Evolutionary conservation across 2,329 filamentous ascomycete genomes (phyloP), one percentile per base, ranked within the genome.

Genomic region (Penicillium sclerotigenum): DNA sequence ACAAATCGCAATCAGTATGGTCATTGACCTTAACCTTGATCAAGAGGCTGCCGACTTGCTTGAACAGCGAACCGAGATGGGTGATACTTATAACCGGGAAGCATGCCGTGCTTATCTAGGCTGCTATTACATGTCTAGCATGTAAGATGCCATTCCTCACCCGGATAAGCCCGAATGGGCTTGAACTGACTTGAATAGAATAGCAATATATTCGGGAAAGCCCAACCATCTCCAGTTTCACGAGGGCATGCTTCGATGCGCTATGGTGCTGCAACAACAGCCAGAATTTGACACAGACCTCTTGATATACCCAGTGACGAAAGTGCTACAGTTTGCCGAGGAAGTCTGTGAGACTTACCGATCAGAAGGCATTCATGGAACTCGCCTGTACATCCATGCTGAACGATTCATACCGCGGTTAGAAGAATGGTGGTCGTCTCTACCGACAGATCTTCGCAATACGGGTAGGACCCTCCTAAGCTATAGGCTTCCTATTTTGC

Each of bases 211-310:
- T 42, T 59, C 52, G 18, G 55, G 52, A 24, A 59, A 59, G n/a
- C 56, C 62, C 34, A 60, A 52, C 40, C 52, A 52, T 34, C 47
- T 57, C 9, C 53, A 48, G n/a, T 58, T 60, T 24, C 57, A 56
- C 22, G 40, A 59, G 20, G 42, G 52, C 31, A 55, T 52, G 56
- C 61, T 59, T 62, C 57, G 43, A 60, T 67, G 56, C 50, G 63
- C 62, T 33, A 60, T 54, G 57, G 57, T 53, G 31, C 59, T 57
- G 54, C 59, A 49, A 54, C 31, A 60, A 18, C 29, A 56, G 28
- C 59, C 52, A 52, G 64, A 64, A 57, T 63, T 62, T 4, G 58
- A 65, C 28, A 65, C 59, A 13, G 66, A 67, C 47, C 16, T 51
- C 5, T 41, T 68, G n/a, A 61, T 68, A 37, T 57, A 59, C 41